A percentile compares a stretch with the other conserved stretches of the same genome.
phyloP scores from a whole-genome alignment of 495 filamentous ascomycete species.

The Xylaria flabelliformis region DNA sequence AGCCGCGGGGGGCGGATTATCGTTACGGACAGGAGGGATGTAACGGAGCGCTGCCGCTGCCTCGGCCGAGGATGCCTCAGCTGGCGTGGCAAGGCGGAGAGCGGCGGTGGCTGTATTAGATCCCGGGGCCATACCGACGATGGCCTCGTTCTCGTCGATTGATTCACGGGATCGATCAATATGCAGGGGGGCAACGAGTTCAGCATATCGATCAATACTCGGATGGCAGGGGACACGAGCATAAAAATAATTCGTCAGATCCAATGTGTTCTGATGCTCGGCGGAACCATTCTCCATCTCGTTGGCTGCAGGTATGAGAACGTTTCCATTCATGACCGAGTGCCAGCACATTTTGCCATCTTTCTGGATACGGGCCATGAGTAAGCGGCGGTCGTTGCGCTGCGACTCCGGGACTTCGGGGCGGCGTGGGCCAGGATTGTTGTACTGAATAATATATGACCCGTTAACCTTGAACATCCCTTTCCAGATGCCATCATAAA shows the following conservation, averaged over 20 bases:
- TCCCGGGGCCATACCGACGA: not conserved
- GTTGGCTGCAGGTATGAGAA: not conserved
- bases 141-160: not conserved
- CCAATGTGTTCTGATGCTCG: not conserved
- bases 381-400: not conserved
- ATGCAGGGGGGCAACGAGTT: conserved; percentile 3
- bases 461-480: not conserved
- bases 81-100: not conserved
- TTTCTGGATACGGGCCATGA: not conserved
- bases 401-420: not conserved
- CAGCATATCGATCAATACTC: not conserved
- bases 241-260: not conserved
- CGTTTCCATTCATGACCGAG: not conserved
- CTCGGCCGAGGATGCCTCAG: not conserved
- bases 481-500: not conserved
- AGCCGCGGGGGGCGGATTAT: not conserved
- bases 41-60: not conserved
- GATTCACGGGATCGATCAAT: not conserved
- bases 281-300: not conserved
- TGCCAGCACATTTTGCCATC: not conserved
- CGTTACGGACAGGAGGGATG: not conserved
- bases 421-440: not conserved
- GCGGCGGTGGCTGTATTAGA: not conserved
- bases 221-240: not conserved
- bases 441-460: not conserved